Evolutionary conservation across 306 rosid species (phyloP).

Genomic region (Neltuma alba): DNA sequence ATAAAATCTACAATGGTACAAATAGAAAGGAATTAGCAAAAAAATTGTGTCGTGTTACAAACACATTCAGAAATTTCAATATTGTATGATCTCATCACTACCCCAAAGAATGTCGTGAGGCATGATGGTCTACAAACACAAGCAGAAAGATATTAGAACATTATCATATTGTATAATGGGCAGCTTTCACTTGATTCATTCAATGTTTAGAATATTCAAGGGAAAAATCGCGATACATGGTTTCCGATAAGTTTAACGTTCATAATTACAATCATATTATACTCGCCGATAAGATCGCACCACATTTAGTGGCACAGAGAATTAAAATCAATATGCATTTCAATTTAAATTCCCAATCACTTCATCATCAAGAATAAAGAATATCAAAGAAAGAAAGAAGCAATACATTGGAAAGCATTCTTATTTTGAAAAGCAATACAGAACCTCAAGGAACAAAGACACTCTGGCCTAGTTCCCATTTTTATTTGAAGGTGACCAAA

Average conservation of each 20-base stretch:
- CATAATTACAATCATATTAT: not conserved
- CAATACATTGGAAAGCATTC: not conserved
- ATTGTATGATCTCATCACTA: not conserved
- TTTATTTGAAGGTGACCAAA: not conserved
- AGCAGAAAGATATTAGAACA: not conserved
- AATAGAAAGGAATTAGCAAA: constrained; percentile 10
- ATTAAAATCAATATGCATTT: not conserved
- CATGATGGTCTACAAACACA: not conserved
- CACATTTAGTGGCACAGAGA: not conserved
- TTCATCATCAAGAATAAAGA: not conserved
- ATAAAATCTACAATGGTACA: not conserved
- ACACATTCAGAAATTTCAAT: not conserved
- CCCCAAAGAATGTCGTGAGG: not conserved
- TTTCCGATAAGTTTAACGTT: not conserved
- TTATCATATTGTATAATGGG: not conserved
- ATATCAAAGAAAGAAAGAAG: not conserved
- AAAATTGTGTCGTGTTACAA: not conserved
- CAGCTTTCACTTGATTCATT: not conserved
- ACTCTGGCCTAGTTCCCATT: not conserved
- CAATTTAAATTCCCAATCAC: not conserved
- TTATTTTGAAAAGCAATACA: not conserved
- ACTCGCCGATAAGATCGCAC: not conserved
- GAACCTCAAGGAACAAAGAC: not conserved
- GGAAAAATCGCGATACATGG: not conserved
- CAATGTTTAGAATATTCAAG: not conserved